Base-by-base conservation (phyloP, 345 rosid species). In the Theobroma cacao region DNA sequence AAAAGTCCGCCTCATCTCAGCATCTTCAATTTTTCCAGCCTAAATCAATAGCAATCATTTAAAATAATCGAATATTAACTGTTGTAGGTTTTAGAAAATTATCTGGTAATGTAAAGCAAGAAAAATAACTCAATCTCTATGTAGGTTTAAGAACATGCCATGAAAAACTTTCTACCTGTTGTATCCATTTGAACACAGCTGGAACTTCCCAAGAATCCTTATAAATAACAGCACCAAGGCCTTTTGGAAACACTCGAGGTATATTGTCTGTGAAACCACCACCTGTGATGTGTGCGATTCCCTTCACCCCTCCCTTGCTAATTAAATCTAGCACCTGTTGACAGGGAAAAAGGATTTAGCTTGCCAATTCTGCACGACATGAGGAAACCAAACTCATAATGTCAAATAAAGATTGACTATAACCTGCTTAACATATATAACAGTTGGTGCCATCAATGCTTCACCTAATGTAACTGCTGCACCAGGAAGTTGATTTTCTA, bases 391-490 rank as follows among this genome's bases (percentile, higher is more conserved):
- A 24, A 59, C 22, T 15, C 24, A 14, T 43, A 20, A 38, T 22
- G 50, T 7, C 20, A 53, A 55, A 47, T 40, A 48, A 52, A 47
- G 31, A 33, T 45, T 69, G 71, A 41, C 22, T n/a, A 3, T 18
- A 41, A 95, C 99, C 98, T 94, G 97, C 77, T 91, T 94, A 58
- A 92, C 98, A 65, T 94, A 94, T 66, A 94, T 91, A 43, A 86
- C 88, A 60, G 99, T 96, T 33, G 98, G 99, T 58, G 98, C 99
- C 92, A 94, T 92, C 75, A 96, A 81, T 73, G 97, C 98, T 82
- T 94, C 91, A 28, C 97, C 99, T 72, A 94, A 81, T 1, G 91
- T 85, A 59, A 68, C 58, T 41, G 82, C 78, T 76, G 85, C 93
- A 72, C 92, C 94, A 36, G 97, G 98, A 85, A 96, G 92, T 64